phyloP scores from a whole-genome alignment of 1,284 basidiomycete species.

The Chalciporus sp. region DNA sequence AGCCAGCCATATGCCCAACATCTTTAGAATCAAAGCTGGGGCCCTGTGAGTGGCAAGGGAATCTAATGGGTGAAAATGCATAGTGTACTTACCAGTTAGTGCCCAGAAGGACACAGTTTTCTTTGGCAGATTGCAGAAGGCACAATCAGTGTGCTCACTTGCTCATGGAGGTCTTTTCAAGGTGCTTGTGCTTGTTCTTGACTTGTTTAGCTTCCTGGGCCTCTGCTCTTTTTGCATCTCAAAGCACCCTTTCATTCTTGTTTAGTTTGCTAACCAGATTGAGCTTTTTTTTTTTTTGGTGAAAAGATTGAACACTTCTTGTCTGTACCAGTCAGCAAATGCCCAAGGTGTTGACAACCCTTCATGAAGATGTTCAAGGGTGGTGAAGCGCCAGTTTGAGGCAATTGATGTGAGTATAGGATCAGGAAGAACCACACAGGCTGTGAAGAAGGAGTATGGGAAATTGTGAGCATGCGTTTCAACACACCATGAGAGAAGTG shows the following conservation, averaged over 20 bases:
- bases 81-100: background rate
- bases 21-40: background rate
- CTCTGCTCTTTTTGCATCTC: background rate
- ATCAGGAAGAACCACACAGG: constrained; percentile 7
- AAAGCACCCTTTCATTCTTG: background rate
- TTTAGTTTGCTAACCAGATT: background rate
- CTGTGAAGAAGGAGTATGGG: no score
- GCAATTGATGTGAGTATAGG: constrained; percentile 2
- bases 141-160: background rate
- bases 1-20: no score
- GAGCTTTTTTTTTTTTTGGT: no score
- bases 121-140: background rate
- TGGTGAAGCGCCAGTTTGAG: background rate
- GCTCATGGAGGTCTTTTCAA: background rate
- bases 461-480: no score
- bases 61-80: no score
- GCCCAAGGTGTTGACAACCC: background rate
- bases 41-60: no score
- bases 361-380: background rate
- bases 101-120: background rate
- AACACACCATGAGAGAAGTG: no score
- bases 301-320: no score
- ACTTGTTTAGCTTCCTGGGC: background rate
- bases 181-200: background rate
- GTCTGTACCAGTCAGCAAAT: background rate